These are phyloP conservation scores for Hortaea sp. DNA, from an alignment of 2,329 filamentous ascomycete genomes.

Conservation along the genomic window DNA sequence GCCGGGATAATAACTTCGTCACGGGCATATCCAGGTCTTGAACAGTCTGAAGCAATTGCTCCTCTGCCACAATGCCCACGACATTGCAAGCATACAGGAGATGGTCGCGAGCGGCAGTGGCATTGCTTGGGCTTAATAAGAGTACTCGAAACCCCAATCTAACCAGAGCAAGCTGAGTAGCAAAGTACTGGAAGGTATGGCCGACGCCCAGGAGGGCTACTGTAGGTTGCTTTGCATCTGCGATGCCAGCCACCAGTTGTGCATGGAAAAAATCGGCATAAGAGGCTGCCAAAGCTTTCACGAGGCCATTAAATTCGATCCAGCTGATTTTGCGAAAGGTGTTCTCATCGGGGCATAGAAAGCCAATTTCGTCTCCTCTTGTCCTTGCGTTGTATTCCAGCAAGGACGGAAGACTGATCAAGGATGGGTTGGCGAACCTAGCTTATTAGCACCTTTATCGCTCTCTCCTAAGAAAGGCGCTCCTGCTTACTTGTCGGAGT, in stretches of 20 bases:
- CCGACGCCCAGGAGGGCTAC: background rate
- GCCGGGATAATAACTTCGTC: background rate
- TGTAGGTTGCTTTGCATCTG: background rate
- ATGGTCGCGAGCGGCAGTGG: background rate
- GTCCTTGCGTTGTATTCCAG: background rate
- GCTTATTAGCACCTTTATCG: background rate
- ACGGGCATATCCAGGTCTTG: background rate
- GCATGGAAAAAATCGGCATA: background rate
- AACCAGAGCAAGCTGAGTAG: conserved; percentile 1
- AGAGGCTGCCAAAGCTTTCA: background rate
- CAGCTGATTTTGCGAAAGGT: background rate
- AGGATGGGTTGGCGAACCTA: background rate
- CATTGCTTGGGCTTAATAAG: conserved; percentile 1
- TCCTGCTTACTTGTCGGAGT: background rate
- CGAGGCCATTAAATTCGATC: background rate
- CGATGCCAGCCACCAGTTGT: background rate
- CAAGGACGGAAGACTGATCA: background rate
- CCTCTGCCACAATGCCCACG: background rate
- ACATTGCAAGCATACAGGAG: background rate
- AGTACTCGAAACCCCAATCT: background rate
- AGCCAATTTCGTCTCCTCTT: background rate
- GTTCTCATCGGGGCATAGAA: background rate
- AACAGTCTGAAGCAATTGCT: background rate
- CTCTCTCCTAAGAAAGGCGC: background rate
- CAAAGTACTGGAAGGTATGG: background rate